Evolutionary conservation across 1,139 yeast genomes (phyloP), one percentile per base, ranked within the genome.

Genomic region (Saccharomyces hybrid): DNA sequence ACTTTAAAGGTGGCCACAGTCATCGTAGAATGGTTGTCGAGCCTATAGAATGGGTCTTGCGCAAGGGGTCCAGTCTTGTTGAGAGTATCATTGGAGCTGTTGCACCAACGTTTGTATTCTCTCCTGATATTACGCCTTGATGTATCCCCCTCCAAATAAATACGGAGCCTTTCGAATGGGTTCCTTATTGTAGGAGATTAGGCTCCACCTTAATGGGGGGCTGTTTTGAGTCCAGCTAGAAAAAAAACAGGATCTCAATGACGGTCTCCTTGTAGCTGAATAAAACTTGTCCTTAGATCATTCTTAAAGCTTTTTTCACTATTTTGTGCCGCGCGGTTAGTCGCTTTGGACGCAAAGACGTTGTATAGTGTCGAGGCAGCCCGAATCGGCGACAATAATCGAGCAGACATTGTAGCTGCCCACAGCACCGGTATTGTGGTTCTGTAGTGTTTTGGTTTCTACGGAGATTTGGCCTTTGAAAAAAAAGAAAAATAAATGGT

Each of bases 401-500:
- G 16, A 16, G 16, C 16, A 16, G 16, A 16, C 16, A 16, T 16
- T 16, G 16, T 16, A 16, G 16, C 16, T 16, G 16, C 16, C 16
- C 16, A 16, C 16, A 16, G 16, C 16, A 16, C 16, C 16, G 16
- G 16, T 16, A 16, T 16, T 16, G 16, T 16, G 16, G 16, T 16
- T 16, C 28, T 27, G 29, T 16, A 16, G 16, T 16, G 16, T 16
- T 16, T 16, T 16, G 16, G 16, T 16, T 16, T 16, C 16, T 16
- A 16, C 16, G 16, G 16, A 16, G 16, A 16, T 16, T 16, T 16
- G 16, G 16, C 16, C 16, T 16, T 16, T 16, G 16, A 16, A 16
- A 16, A 16, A 16, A 16, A 16, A 27, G 29, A 4, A 27, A 6
- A 34, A 34, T 11, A 16, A 46, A 52, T 59, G 60, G 60, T 59